Base-by-base conservation (phyloP, 371 early-diverging fungal genomes). In the Mucor racemosus region DNA sequence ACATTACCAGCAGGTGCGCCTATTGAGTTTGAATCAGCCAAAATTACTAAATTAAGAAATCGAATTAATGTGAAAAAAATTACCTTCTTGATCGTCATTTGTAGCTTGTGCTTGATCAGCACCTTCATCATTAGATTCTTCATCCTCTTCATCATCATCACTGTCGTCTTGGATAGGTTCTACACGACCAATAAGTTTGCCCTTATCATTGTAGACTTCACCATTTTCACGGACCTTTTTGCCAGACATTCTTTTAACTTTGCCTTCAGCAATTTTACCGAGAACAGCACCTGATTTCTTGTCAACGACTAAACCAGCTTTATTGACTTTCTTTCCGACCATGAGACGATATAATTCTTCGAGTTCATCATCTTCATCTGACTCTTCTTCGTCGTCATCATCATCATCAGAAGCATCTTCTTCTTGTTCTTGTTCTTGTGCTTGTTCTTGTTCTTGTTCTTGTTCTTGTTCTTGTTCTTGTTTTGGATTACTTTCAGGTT, bases 221-320 rank as follows among this genome's bases (percentile, higher is more conserved):
- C 72, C 72, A 53, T 67, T 59, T 42, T 72, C 68, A 11, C 72
- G 58, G 56, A 72, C 61, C 19, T 64, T 64, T 34, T 61, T 64
- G n/a, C 68, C 68, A 53, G 40, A 8, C 4, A 67, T 58, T n/a
- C 60, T 50, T 17, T 67, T 63, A 5, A 64, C 31, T 33, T 72
- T 72, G 31, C 72, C 72, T 15, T 72, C 63, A 14, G 54, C 62
- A 31, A 72, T 57, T 33, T 39, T 17, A n/a, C 72, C 72, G 33
- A 72, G 61, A 10, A 65, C 40, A 53, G 17, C 13, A 36, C 72
- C 72, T 8, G 72, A 44, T 17, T 72, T 67, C 34, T 62, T 67
- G 35, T 72, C 62, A 53, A 67, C 48, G 14, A 67, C 72, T 6
- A 55, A 5, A 41, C 72, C 72, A 9, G 46, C 21, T 19, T 72